Percentiles rank a stretch among this genome's conserved stretches.
Evolutionary conservation across 2,329 filamentous ascomycete species (phyloP).

Genomic region (Fusarium goolgardi): DNA sequence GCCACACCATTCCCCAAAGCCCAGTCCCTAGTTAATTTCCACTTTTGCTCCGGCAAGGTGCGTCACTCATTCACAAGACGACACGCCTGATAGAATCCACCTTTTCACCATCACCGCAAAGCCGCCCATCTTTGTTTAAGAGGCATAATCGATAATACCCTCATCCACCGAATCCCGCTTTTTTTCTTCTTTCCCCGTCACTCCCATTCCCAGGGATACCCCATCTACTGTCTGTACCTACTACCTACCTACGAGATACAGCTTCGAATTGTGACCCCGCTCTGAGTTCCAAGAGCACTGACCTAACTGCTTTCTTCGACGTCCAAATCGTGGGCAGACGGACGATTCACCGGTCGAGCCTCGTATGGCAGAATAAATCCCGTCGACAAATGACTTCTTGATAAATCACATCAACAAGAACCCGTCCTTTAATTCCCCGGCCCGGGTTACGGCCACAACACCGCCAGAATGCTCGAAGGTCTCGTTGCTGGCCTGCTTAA

Average conservation of each 20-base stretch:
- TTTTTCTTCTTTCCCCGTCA: conserved; percentile 14
- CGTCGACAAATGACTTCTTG: conserved; percentile 41
- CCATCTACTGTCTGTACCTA: neutral
- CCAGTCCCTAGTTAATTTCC: conserved; percentile 29
- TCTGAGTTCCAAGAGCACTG: neutral
- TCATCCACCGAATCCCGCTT: conserved; percentile 22
- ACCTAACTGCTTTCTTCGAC: neutral
- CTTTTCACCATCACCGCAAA: conserved; percentile 31
- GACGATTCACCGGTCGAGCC: conserved; percentile 29
- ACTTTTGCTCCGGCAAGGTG: conserved; percentile 44
- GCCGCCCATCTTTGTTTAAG: conserved; percentile 12
- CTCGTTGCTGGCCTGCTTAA: conserved; percentile 97
- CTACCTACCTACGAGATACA: conserved; percentile 1
- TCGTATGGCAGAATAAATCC: conserved; percentile 39
- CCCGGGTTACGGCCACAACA: conserved; percentile 76
- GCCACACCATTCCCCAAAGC: conserved; percentile 42
- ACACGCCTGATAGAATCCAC: conserved; percentile 28
- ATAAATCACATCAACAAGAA: conserved; percentile 36
- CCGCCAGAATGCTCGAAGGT: conserved; percentile 89
- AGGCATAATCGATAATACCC: conserved; percentile 33
- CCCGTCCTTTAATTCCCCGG: conserved; percentile 58
- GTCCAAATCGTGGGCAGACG: conserved; percentile 10
- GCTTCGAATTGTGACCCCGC: conserved; percentile 22
- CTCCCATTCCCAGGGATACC: conserved; percentile 10
- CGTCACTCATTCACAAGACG: conserved; percentile 37